Percentiles rank a stretch among this genome's conserved stretches.
These are phyloP conservation scores for Cutaneotrichosporon sp. DNA, from an alignment of 1,284 basidiomycete species.

Conservation along the genomic window DNA sequence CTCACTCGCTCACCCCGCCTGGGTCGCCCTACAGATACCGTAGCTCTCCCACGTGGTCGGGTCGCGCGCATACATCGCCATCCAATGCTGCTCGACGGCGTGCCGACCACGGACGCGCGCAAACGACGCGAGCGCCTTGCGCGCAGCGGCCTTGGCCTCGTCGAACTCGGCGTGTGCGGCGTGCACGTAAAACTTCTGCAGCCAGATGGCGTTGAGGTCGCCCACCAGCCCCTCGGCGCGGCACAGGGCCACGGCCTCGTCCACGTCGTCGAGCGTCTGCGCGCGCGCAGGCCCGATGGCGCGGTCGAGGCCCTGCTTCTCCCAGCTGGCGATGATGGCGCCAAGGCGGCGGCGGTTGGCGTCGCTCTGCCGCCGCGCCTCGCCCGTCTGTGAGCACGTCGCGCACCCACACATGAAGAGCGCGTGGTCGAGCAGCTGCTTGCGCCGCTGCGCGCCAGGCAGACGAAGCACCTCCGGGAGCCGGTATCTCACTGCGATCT, in stretches of 20 bases:
- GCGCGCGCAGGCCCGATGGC: neutral
- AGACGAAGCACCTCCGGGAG: neutral
- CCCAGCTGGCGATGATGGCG: neutral
- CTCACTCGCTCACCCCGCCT: too few species aligned
- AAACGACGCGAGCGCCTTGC: neutral
- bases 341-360: neutral
- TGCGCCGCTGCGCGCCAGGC: neutral
- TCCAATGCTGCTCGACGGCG: neutral
- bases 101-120: neutral
- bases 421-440: neutral
- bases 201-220: neutral
- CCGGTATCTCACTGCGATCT: neutral
- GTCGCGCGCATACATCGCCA: neutral
- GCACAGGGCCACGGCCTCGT: neutral
- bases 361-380: neutral
- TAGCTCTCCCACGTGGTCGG: neutral
- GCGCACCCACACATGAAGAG: neutral
- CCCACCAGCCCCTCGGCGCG: neutral
- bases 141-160: neutral
- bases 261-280: neutral
- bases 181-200: slow-evolving; percentile 1
- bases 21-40: neutral
- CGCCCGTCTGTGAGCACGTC: neutral
- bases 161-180: slow-evolving; percentile 1
- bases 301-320: neutral